These are phyloP conservation scores for Oryza nivara DNA, from an alignment of 176 grass and related monocot species.

Conservation along the genomic window DNA sequence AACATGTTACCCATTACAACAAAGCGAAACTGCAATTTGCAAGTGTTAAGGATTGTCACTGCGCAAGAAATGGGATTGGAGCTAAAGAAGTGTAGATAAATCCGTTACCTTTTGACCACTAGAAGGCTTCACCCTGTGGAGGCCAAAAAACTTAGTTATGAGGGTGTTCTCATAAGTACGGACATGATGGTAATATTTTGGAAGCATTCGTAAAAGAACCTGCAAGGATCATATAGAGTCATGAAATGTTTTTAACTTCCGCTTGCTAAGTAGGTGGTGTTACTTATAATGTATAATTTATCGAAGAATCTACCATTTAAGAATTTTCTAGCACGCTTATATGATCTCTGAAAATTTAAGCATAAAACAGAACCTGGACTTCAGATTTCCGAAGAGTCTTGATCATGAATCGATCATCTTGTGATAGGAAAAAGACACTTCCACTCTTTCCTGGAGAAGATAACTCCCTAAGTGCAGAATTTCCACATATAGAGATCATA, in stretches of 20 bases:
- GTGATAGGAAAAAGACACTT: conserved; percentile 97
- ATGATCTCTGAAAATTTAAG: not conserved
- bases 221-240: conserved; percentile 51
- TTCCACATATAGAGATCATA: conserved; percentile 98
- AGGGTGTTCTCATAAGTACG: conserved; percentile 96
- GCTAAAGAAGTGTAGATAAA: conserved; percentile 15
- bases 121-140: conserved; percentile 96
- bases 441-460: conserved; percentile 99
- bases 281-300: not conserved
- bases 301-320: not conserved
- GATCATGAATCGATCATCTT: conserved; percentile 99
- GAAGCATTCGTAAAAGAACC: conserved; percentile 97
- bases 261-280: not conserved
- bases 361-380: conserved; percentile 77
- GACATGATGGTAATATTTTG: conserved; percentile 92
- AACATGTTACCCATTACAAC: conserved; percentile 99
- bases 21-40: conserved; percentile 83
- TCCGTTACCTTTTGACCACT: conserved; percentile 91
- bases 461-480: conserved; percentile 84
- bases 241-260: conserved; percentile 27
- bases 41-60: conserved; percentile 40
- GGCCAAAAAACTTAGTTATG: conserved; percentile 99
- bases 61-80: not conserved
- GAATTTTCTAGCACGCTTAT: conserved; percentile 18
- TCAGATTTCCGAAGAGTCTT: conserved; percentile 99